Evolutionary conservation across 371 early-diverging fungal species (phyloP), one percentile per base, ranked within the genome.

Genomic region (Mucor irregularis): DNA sequence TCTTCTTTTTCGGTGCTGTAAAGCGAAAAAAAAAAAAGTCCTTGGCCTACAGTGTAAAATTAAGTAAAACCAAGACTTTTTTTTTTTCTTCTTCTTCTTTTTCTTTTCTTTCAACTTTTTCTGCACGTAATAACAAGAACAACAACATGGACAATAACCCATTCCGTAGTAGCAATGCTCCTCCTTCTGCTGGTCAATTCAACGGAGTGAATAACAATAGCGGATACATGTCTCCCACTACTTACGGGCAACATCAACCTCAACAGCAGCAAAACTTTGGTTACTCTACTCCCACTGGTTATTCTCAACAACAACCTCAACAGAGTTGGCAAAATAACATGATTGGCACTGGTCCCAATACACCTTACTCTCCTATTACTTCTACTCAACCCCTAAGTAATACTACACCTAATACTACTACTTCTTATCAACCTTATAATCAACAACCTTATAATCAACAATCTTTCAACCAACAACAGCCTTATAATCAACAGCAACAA

Each of bases 141-240:
- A 13, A 39, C 17, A 39, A 21, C 13, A 71, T 71, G 72, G 65
- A 71, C 46, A 64, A 73, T 49, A 67, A 69, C 40, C 74, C 68
- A 47, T 69, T 73, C 44, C 68, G 73, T 16, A 53, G 49, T 30
- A 44, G 21, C 11, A 11, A 21, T 34, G 22, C 21, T 29, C 14
- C 54, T 24, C 29, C 29, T 8, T 39, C 14, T 22, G 33, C 50
- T 14, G 24, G 42, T 14, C 52, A 52, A 52, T 35, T 14, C 35
- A 34, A 14, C 35, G n/a, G 35, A n/a, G 11, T 34, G 10, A 4
- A 34, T 10, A 14, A 10, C 35, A 14, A 14, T 11, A 11, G 0
- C 35, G 4, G n/a, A 3, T 34, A 34, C 35, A 34, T 10, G 35
- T 34, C 35, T n/a, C 10, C 6, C 35, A 34, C 6, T 34, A 34